A percentile compares a stretch with the other conserved stretches of the same genome.
phyloP scores from a whole-genome alignment of 441 rosid genomes.

The Kokia cookei region DNA sequence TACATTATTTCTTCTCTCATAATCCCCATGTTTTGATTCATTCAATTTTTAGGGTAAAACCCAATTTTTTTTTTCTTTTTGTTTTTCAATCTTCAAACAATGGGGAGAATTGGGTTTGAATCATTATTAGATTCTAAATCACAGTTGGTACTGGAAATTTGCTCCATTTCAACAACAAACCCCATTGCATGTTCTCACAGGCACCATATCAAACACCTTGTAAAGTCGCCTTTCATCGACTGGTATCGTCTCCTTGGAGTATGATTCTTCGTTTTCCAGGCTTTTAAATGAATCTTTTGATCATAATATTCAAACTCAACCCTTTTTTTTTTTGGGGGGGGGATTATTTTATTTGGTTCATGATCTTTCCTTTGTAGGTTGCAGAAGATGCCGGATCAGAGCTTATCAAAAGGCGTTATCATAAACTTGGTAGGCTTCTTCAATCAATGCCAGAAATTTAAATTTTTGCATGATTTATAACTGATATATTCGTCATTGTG shows the following conservation, averaged over 20 bases:
- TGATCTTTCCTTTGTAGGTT: constrained; percentile 33
- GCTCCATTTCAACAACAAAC: constrained; percentile 39
- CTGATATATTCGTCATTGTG: background rate
- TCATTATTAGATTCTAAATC: constrained; percentile 36
- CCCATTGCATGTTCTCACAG: constrained; percentile 46
- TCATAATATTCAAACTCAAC: background rate
- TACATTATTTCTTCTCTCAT: constrained; percentile 1
- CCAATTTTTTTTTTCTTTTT: background rate
- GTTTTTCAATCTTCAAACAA: background rate
- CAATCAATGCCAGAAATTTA: background rate
- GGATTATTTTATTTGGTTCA: background rate
- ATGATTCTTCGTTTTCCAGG: constrained; percentile 17
- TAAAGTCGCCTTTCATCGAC: constrained; percentile 53
- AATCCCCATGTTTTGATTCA: background rate
- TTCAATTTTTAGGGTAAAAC: background rate
- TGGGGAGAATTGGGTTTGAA: constrained; percentile 36
- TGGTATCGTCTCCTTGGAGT: constrained; percentile 90
- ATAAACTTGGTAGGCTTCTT: constrained; percentile 48
- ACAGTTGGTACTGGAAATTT: constrained; percentile 52
- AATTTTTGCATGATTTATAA: background rate
- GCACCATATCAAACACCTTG: background rate
- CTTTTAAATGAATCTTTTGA: background rate
- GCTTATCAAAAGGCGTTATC: constrained; percentile 60
- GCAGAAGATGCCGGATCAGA: constrained; percentile 63
- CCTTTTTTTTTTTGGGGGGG: background rate